Base-by-base conservation (phyloP, 1,139 yeast species). In the Entelexis sorbosivorans region DNA sequence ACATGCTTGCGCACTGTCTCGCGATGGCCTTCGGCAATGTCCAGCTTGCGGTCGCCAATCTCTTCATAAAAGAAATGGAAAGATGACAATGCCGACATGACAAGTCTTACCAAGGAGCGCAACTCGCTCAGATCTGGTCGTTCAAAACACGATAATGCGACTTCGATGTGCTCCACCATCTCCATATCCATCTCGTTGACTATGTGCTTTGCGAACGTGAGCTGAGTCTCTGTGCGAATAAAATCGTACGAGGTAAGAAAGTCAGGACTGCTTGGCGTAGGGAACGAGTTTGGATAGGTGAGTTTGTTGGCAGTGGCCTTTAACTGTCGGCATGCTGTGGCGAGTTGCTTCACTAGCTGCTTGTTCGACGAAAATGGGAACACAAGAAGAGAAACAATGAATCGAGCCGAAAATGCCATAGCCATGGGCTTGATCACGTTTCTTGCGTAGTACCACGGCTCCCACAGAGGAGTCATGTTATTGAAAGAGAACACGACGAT, bases 351-450 rank as follows among this genome's bases (percentile, higher is more conserved):
- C 24, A 61, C 57, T 40, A 59, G 59, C 20, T 59, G 56, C 40
- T 39, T 54, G 45, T 54, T 60, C 1, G 68, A 62, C 0, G 67
- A 59, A 14, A 55, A 53, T 5, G 69, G 69, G 47, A 61, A 61
- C 6, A 64, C 48, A 2, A 64, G 26, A 7, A 55, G 38, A 1
- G 63, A 50, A 5, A 54, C 55, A 8, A 59, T 51, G 22, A 62
- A 49, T 17, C 58, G 47, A 13, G 61, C 50, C 1, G 61, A 60
- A n/a, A 61, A 53, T 2, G 59, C 58, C 42, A 65, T 43, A 3
- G 63, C 63, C 44, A 59, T 44, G 0, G 68, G 65, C 35, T 61
- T 58, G 5, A 59, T 42, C 4, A 59, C 54, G 9, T 53, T 45
- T n/a, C 61, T 54, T 2, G 63, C 66, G 22, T 58, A 48, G 1